Base-by-base conservation (phyloP, 495 filamentous ascomycete genomes). In the Chaetomium fimeti region DNA sequence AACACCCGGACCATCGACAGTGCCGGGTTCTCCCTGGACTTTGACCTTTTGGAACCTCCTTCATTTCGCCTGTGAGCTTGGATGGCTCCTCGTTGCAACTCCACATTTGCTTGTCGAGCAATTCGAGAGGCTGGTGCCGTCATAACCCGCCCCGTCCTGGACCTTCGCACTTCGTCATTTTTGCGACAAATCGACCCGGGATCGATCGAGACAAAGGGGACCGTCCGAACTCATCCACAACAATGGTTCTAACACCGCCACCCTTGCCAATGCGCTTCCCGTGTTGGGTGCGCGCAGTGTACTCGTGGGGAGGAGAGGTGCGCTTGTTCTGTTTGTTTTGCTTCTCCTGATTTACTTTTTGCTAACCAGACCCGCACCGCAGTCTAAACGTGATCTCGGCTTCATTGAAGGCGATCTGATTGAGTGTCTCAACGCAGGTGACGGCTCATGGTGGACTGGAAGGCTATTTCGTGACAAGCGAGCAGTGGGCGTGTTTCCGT, bases 381-480 rank as follows among this genome's bases (percentile, higher is more conserved):
- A 91, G 85, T 93, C 90, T 3, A 96, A 93, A 77, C 86, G 88
- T 68, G 94, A 98, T 72, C 82, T 98, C 60, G 94, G 94, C 22
- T 98, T 98, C 75, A 88, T 98, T 65, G 95, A 98, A 74, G 94
- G 95, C 51, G 94, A 98, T 77, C 78, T 98, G 64, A 98, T 98
- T 72, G 94, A 98, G 84, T 96, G 92, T 73, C 82, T 98, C 22
- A 98, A 98, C 75, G 94, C 94, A 3, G 94, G 94, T 58, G 94
- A 98, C 77, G 95, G 95, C 29, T 90, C 89, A 59, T 98, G 94
- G 95, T 98, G 94, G 94, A 96, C 91, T 78, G 94, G 94, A 28
- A 86, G 93, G 54, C 73, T 98, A 72, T 87, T 86, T 66, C 85
- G 95, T 62, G 94, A 98, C 74, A 87, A 88, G 73, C 84, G 91